Percentiles rank a stretch among this genome's conserved stretches.
Evolutionary conservation across 2,329 filamentous ascomycete genomes (phyloP).

Genomic region (Exophiala dermatitidis): DNA sequence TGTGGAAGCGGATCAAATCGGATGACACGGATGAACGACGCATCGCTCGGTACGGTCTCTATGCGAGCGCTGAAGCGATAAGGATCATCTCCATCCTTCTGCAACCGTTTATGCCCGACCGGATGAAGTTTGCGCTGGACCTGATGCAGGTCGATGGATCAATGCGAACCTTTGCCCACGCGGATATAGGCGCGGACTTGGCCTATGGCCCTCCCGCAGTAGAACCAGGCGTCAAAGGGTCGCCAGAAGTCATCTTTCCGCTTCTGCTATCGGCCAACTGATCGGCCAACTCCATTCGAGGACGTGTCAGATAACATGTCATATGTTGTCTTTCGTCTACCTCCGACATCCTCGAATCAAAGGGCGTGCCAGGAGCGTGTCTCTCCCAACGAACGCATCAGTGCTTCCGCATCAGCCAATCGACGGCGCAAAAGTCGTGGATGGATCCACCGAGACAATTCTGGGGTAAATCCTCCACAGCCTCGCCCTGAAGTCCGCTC

Average conservation of each 20-base stretch:
- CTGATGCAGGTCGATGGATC: conserved; percentile 62
- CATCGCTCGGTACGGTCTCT: conserved; percentile 57
- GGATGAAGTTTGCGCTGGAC: conserved; percentile 65
- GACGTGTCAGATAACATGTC: not conserved
- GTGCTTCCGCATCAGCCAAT: too few relatives aligned
- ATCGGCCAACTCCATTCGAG: not conserved
- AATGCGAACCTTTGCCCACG: conserved; percentile 57
- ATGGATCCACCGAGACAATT: not conserved
- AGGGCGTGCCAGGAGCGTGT: too few relatives aligned
- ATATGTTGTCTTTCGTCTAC: too few relatives aligned
- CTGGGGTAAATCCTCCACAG: not conserved
- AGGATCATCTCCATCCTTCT: conserved; percentile 76
- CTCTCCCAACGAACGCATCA: too few relatives aligned
- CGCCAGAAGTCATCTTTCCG: conserved; percentile 13
- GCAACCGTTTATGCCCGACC: conserved; percentile 83
- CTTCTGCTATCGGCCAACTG: conserved; percentile 15
- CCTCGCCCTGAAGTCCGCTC: conserved; percentile 2
- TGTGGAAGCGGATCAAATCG: conserved; percentile 55
- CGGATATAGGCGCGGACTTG: conserved; percentile 56
- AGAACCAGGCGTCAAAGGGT: conserved; percentile 32
- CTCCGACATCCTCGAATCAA: not conserved
- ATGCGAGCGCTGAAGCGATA: conserved; percentile 64
- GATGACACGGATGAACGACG: conserved; percentile 29
- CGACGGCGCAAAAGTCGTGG: too few relatives aligned
- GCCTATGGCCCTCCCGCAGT: conserved; percentile 56